Conservation (phyloP, 805 yeast genomes). For the Wickerhamomyces pijperi region DNA sequence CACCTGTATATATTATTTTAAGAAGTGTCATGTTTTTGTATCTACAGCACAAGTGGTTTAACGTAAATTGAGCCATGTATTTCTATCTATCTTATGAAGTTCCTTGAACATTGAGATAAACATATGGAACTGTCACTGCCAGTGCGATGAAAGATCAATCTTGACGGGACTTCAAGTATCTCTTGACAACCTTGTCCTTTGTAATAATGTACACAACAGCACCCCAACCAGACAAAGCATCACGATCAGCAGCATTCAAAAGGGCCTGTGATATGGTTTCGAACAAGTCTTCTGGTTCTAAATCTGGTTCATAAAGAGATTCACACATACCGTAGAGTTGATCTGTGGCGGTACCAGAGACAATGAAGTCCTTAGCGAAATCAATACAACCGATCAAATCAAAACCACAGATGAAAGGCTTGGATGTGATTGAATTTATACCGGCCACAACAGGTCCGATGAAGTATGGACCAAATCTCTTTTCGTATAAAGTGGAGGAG, state of each 20-base stretch:
- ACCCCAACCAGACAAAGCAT: slow-evolving; percentile 97
- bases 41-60: too few relatives aligned
- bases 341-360: slow-evolving; percentile 92
- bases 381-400: slow-evolving; percentile 96
- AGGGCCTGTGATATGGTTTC: slow-evolving; percentile 93
- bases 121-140: too few relatives aligned
- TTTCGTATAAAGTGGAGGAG: slow-evolving; percentile 80
- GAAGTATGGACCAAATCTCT: slow-evolving; percentile 92
- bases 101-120: too few relatives aligned
- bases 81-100: too few relatives aligned
- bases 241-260: slow-evolving; percentile 92
- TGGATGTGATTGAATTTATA: slow-evolving; percentile 63
- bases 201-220: slow-evolving; percentile 88
- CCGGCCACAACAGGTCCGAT: slow-evolving; percentile 97
- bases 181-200: slow-evolving; percentile 81
- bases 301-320: slow-evolving; percentile 82
- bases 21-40: too few relatives aligned
- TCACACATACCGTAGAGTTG: slow-evolving; percentile 99
- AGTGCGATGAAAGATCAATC: too few relatives aligned
- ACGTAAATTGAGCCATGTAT: too few relatives aligned
- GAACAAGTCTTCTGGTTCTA: slow-evolving; percentile 90
- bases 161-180: slow-evolving; percentile 88
- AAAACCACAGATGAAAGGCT: slow-evolving; percentile 91
- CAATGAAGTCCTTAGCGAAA: slow-evolving; percentile 87
- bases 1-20: too few relatives aligned